Percentiles rank a stretch among this genome's conserved stretches.
Conservation (phyloP, 306 rosid genomes). For the Quercus glauca region DNA sequence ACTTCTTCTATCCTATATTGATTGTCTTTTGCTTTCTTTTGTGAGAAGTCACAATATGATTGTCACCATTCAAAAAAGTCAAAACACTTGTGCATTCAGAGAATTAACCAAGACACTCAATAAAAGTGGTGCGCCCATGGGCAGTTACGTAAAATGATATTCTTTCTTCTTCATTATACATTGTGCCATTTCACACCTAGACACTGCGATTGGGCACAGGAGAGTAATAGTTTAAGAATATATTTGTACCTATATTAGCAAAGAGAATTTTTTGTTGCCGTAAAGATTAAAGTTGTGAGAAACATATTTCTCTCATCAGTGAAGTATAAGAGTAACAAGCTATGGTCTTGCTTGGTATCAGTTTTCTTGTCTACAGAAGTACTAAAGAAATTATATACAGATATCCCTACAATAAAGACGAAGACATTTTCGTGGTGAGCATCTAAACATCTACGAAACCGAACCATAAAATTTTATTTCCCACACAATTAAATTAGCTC, state of each 20-base stretch:
- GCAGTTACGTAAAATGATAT: background rate
- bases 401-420: no score
- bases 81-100: background rate
- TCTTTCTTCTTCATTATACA: background rate
- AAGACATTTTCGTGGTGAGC: background rate
- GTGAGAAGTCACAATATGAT: background rate
- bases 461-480: conserved; percentile 4
- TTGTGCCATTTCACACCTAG: background rate
- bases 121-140: background rate
- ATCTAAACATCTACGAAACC: background rate
- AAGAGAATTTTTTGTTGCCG: background rate
- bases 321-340: background rate
- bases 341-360: background rate
- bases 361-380: background rate
- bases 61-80: background rate
- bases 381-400: background rate
- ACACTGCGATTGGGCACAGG: background rate
- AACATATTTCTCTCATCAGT: background rate
- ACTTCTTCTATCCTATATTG: background rate
- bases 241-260: background rate
- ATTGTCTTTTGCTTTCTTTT: background rate
- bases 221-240: background rate
- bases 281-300: background rate
- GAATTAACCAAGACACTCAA: background rate
- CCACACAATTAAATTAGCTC: background rate